phyloP scores from a whole-genome alignment of 1,284 basidiomycete genomes.

The Schizophyllum commune region DNA sequence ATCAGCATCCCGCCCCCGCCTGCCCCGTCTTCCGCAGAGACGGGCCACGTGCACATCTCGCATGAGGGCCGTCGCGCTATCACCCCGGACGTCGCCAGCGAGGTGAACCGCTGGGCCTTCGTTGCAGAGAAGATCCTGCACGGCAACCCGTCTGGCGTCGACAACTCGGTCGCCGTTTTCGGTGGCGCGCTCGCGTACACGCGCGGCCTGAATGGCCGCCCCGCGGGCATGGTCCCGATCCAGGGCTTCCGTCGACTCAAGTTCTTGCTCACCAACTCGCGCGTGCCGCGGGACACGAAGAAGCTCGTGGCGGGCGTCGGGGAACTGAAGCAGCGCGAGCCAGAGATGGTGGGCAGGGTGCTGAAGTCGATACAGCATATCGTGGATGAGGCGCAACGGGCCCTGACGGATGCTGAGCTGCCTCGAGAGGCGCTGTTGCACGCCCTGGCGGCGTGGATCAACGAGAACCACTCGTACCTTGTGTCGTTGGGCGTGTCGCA shows the following conservation, averaged over 20 bases:
- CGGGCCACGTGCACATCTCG: slow-evolving; percentile 52
- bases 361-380: slow-evolving; percentile 76
- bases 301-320: slow-evolving; percentile 87
- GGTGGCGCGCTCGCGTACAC: slow-evolving; percentile 94
- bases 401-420: slow-evolving; percentile 70
- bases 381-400: slow-evolving; percentile 69
- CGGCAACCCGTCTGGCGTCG: slow-evolving; percentile 96
- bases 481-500: slow-evolving; percentile 92
- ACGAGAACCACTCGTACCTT: slow-evolving; percentile 86
- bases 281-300: slow-evolving; percentile 91
- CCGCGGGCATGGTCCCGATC: slow-evolving; percentile 78
- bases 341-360: slow-evolving; percentile 68
- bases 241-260: slow-evolving; percentile 60
- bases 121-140: slow-evolving; percentile 94
- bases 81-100: slow-evolving; percentile 52
- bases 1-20: slow-evolving; percentile 47
- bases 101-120: slow-evolving; percentile 92
- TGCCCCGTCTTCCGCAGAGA: slow-evolving; percentile 32
- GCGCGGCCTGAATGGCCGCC: slow-evolving; percentile 68
- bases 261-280: slow-evolving; percentile 91
- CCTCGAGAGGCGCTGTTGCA: slow-evolving; percentile 54
- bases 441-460: slow-evolving; percentile 63
- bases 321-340: slow-evolving; percentile 69
- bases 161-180: slow-evolving; percentile 91
- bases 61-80: slow-evolving; percentile 62